Evolutionary conservation across 495 filamentous ascomycete genomes (phyloP), one percentile per base, ranked within the genome.

Genomic region (Annulohypoxylon nitens): DNA sequence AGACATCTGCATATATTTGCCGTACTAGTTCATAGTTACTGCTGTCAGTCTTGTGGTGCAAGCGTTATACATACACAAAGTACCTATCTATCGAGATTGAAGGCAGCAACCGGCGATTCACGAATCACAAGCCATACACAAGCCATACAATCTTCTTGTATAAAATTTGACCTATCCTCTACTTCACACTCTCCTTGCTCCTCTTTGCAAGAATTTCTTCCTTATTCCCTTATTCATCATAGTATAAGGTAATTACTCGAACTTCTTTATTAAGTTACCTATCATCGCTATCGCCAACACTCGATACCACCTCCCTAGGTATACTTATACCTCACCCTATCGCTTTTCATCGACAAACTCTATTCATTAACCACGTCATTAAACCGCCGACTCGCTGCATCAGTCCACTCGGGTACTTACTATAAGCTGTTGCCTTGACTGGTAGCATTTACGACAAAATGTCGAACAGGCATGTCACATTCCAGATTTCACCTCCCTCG

Each of bases 401-500:
- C 65, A 16, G 37, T 20, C 47, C 69, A 61, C 50, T 9, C 41
- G 69, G 69, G 55, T 54, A 45, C 6, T 53, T 45, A 48, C 14
- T 8, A 57, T 25, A 43, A 57, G 16, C 7, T 25, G 23, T 62
- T 68, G 59, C 68, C 61, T 48, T 45, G 18, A 39, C 43, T 39
- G 50, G 71, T 30, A 51, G 34, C 23, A 12, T 64, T 34, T 58
- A 57, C 43, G 55, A 62, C 43, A 51, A 50, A 54, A 74, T 74
- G 72, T 70, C 72, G 20, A 67, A 70, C 59, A 70, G 63, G 53
- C 72, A 59, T 18, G 73, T 79, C 50, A 75, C 58, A 39, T 79
- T 79, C 55, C 67, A 69, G 59, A 34, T 64, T 23, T 60, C 68
- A 16, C 47, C 63, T 39, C 43, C 67, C 23, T 50, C 34, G 4